A percentile compares a stretch with the other conserved stretches of the same genome.
Conservation (phyloP, 371 early-diverging fungal species). For the Coemansia sp. region DNA sequence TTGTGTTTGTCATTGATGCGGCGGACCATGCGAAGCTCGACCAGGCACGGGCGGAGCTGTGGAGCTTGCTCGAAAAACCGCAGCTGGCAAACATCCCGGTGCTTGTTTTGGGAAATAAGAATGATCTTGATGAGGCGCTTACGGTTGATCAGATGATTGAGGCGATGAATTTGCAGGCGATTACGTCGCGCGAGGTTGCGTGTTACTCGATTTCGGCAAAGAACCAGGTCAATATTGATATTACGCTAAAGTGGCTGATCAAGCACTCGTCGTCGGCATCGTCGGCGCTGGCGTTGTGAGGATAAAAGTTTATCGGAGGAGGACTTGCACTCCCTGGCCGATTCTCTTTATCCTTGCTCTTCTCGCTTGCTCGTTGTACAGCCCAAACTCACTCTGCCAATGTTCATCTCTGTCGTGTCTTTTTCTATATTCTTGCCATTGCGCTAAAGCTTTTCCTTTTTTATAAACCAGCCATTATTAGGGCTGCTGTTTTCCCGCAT, state of each 20-base stretch:
- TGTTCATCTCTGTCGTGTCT: not conserved
- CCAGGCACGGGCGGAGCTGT: constrained; percentile 88
- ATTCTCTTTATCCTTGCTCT: not conserved
- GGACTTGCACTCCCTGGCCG: constrained; percentile 4
- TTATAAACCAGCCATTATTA: not conserved
- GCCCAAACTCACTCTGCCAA: no score
- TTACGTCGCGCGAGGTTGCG: constrained; percentile 92
- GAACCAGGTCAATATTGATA: constrained; percentile 95
- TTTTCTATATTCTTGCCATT: constrained; percentile 2
- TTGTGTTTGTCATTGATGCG: constrained; percentile 97
- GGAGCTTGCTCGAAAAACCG: constrained; percentile 86
- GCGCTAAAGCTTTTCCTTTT: not conserved
- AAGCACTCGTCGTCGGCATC: constrained; percentile 62
- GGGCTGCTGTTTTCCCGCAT: not conserved
- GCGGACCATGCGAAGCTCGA: constrained; percentile 91
- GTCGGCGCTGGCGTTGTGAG: constrained; percentile 22
- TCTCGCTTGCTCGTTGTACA: constrained; percentile 9
- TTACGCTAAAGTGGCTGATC: constrained; percentile 95
- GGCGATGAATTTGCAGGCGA: constrained; percentile 74
- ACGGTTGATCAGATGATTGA: constrained; percentile 91
- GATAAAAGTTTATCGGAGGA: not conserved
- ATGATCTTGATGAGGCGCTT: constrained; percentile 90
- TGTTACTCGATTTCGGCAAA: constrained; percentile 99
- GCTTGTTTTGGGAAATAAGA: constrained; percentile 98
- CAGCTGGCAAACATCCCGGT: constrained; percentile 90